Evolutionary conservation across 768 basidiomycete genomes (phyloP).

Genomic region (Artomyces pyxidatus): DNA sequence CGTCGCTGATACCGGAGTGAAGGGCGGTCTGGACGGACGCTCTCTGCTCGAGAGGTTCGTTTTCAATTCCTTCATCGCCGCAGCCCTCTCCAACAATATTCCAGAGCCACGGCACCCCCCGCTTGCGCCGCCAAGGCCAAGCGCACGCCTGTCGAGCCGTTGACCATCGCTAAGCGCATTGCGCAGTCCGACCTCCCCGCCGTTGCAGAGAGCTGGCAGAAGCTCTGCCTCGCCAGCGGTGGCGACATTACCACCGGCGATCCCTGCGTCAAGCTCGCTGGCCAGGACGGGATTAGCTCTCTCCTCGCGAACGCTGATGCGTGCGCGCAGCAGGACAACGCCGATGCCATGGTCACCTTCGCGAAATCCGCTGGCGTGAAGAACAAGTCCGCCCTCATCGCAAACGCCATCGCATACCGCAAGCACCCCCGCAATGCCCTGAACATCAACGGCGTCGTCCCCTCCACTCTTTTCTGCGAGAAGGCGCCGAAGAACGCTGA

Average conservation of each 20-base stretch:
- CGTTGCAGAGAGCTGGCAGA: constrained; percentile 36
- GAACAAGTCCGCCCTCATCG: constrained; percentile 33
- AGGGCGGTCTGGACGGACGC: constrained; percentile 23
- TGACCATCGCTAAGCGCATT: constrained; percentile 18
- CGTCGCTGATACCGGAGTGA: constrained; percentile 18
- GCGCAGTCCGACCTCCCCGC: constrained; percentile 29
- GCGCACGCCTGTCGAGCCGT: constrained; percentile 8
- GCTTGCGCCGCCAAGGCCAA: constrained; percentile 7
- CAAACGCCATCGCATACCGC: constrained; percentile 34
- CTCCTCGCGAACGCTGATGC: constrained; percentile 38
- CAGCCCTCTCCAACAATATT: background rate
- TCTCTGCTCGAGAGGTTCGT: too few relatives aligned
- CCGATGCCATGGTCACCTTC: constrained; percentile 43
- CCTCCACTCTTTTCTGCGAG: constrained; percentile 47
- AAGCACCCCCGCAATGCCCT: constrained; percentile 36
- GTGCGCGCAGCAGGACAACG: constrained; percentile 41
- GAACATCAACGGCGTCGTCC: constrained; percentile 33
- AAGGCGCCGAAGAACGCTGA: constrained; percentile 43
- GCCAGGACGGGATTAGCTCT: constrained; percentile 32
- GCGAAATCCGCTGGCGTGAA: constrained; percentile 34
- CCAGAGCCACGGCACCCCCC: background rate
- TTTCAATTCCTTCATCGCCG: too few relatives aligned
- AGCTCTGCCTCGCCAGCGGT: constrained; percentile 34
- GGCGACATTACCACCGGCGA: constrained; percentile 30
- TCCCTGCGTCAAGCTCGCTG: constrained; percentile 36